Evolutionary conservation across 73 alveolate species (phyloP).

Genomic region (Symbiodinium pilosum): DNA sequence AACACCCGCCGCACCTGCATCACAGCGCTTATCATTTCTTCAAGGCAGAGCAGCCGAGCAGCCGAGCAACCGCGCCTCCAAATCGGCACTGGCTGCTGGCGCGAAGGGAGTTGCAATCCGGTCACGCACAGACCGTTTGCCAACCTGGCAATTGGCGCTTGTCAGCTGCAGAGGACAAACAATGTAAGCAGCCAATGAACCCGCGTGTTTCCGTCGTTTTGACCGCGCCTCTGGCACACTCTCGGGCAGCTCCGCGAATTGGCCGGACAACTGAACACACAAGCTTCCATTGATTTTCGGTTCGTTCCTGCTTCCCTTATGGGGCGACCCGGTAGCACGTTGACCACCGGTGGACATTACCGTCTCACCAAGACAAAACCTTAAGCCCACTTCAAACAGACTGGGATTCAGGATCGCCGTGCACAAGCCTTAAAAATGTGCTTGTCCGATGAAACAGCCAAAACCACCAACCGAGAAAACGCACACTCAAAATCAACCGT

Average conservation of each 20-base stretch:
- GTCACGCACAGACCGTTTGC: not conserved
- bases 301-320: not conserved
- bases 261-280: not conserved
- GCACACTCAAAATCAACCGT: too few species aligned
- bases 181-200: not conserved
- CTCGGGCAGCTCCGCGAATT: constrained; percentile 90
- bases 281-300: not conserved
- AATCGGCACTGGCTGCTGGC: not conserved
- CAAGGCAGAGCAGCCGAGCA: not conserved
- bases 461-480: too few species aligned
- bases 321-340: not conserved
- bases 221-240: constrained; percentile 49
- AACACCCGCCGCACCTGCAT: constrained; percentile 59
- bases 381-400: too few species aligned
- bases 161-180: not conserved
- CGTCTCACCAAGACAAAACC: too few species aligned
- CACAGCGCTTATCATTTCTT: not conserved
- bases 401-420: too few species aligned
- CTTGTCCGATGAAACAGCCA: too few species aligned
- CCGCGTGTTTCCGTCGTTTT: not conserved
- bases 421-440: too few species aligned
- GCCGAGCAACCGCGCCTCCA: not conserved
- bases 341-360: too few species aligned
- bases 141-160: not conserved
- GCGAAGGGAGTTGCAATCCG: not conserved